Percentiles rank a stretch among this genome's conserved stretches.
phyloP scores from a whole-genome alignment of 192 early-diverging fungal genomes.

The Linnemannia elongata region DNA sequence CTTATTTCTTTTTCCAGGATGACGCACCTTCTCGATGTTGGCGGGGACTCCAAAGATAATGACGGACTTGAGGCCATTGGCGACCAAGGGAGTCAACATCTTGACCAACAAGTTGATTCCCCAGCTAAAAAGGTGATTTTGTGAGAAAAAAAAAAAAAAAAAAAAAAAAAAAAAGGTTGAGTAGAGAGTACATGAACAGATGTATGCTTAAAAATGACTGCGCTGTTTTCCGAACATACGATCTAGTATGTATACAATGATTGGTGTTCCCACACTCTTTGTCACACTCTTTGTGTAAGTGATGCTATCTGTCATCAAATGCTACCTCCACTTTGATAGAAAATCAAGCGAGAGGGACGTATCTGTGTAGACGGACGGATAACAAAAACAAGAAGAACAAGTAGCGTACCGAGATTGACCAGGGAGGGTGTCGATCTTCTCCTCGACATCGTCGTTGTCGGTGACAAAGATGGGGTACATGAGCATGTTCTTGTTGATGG shows the following conservation, averaged over 20 bases:
- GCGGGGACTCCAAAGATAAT: constrained; percentile 96
- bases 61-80: constrained; percentile 88
- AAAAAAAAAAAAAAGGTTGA: not conserved
- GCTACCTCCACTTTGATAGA: no score
- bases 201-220: not conserved
- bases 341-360: no score
- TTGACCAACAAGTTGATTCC: constrained; percentile 85
- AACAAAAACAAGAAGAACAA: not conserved
- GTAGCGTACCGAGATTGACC: constrained; percentile 79
- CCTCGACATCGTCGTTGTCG: constrained; percentile 81
- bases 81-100: constrained; percentile 84
- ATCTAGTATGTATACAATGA: not conserved
- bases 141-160: no score
- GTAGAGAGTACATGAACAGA: not conserved
- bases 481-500: constrained; percentile 79
- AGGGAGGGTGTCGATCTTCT: constrained; percentile 87
- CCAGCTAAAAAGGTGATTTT: no score
- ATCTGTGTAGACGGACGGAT: no score
- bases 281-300: no score
- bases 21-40: constrained; percentile 68
- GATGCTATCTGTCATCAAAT: not conserved
- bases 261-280: no score
- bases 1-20: no score
- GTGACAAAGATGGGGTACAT: constrained; percentile 97
- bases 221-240: not conserved